phyloP scores from a whole-genome alignment of 495 filamentous ascomycete genomes.

The Podospora sp. region DNA sequence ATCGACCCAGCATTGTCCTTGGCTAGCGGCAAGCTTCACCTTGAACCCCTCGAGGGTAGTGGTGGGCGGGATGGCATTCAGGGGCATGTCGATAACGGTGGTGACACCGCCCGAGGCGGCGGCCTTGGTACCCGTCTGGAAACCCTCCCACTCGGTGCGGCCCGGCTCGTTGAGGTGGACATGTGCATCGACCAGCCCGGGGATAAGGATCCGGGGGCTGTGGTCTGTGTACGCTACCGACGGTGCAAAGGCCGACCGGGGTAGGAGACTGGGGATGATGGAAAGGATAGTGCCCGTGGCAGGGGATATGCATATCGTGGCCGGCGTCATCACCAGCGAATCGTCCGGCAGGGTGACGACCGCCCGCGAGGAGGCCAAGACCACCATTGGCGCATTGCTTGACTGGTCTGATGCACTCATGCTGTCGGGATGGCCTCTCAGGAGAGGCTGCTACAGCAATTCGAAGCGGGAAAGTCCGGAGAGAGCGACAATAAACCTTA shows the following conservation, averaged over 20 bases:
- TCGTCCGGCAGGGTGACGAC: constrained; percentile 71
- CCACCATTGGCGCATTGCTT: constrained; percentile 42
- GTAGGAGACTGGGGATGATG: constrained; percentile 72
- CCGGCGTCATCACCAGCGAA: constrained; percentile 54
- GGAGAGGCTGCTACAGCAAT: constrained; percentile 5
- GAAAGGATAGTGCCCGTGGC: constrained; percentile 82
- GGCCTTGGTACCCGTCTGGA: constrained; percentile 88
- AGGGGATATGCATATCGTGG: constrained; percentile 78
- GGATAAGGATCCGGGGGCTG: constrained; percentile 83
- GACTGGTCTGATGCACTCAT: constrained; percentile 15
- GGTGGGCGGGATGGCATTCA: constrained; percentile 96
- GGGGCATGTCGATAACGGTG: constrained; percentile 97
- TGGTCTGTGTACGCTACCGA: constrained; percentile 78
- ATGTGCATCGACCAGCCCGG: constrained; percentile 94
- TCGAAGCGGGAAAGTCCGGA: not conserved
- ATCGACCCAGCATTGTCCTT: constrained; percentile 95
- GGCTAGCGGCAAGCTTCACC: constrained; percentile 82
- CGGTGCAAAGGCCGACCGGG: constrained; percentile 68
- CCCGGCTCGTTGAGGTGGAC: constrained; percentile 98
- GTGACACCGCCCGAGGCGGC: constrained; percentile 96
- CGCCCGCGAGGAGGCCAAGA: constrained; percentile 81
- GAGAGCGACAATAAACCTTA: constrained; percentile 16
- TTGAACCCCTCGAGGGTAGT: constrained; percentile 82
- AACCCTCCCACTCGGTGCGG: constrained; percentile 98
- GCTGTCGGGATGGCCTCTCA: constrained; percentile 13